These are phyloP conservation scores for Mycosphaerella sp. DNA, from an alignment of 2,329 filamentous ascomycete species.

Conservation along the genomic window DNA sequence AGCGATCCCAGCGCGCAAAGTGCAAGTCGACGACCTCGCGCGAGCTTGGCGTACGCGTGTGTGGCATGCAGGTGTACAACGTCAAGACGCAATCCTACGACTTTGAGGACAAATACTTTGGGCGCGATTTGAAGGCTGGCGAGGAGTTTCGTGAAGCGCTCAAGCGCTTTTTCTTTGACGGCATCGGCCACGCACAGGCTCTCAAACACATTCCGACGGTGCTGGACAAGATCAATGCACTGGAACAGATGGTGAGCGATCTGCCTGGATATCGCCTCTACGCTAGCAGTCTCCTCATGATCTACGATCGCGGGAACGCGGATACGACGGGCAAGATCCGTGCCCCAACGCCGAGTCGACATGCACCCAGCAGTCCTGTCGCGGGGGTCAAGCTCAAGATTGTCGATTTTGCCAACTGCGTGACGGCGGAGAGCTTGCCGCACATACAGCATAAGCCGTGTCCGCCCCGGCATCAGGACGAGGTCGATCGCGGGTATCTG, in stretches of 20 bases:
- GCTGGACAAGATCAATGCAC: constrained; percentile 70
- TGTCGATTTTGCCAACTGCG: constrained; percentile 96
- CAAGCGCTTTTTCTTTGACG: constrained; percentile 85
- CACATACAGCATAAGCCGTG: constrained; percentile 46
- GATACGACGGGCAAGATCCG: constrained; percentile 43
- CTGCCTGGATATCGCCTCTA: constrained; percentile 89
- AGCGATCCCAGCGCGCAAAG: constrained; percentile 85
- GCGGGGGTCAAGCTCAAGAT: constrained; percentile 78
- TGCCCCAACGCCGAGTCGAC: neutral
- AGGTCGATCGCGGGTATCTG: constrained; percentile 83
- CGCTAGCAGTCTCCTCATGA: constrained; percentile 86
- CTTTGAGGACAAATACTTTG: constrained; percentile 99
- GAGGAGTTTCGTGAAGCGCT: constrained; percentile 83
- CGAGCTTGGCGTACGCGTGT: constrained; percentile 85
- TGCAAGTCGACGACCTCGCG: constrained; percentile 87
- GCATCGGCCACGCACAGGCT: constrained; percentile 71
- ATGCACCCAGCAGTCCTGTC: constrained; percentile 15
- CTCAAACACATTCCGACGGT: constrained; percentile 82
- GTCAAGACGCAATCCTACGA: constrained; percentile 72
- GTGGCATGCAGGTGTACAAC: constrained; percentile 95
- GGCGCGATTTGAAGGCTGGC: constrained; percentile 78
- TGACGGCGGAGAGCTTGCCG: constrained; percentile 74
- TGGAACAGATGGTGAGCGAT: constrained; percentile 75
- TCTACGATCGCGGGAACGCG: constrained; percentile 79
- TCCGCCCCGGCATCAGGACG: constrained; percentile 71